Percentiles rank a stretch among this genome's conserved stretches.
Evolutionary conservation across 78 protist genomes (phyloP).

Genomic region (Salpingoeca rosetta): DNA sequence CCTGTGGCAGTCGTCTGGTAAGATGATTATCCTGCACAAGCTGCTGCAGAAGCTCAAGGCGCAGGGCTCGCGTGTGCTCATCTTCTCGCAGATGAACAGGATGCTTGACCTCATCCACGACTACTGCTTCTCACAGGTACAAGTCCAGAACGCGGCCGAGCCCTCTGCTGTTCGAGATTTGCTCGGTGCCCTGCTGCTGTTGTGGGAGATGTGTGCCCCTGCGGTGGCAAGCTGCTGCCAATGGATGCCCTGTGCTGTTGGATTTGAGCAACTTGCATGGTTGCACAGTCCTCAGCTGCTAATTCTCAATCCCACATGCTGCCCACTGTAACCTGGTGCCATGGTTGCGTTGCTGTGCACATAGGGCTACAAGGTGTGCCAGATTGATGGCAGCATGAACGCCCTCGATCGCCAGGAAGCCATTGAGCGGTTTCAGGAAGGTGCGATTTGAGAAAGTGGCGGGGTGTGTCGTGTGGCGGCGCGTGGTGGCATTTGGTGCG

Average conservation of each 20-base stretch:
- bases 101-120: conserved; percentile 84
- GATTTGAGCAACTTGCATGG: not conserved
- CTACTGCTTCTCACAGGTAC: conserved; percentile 59
- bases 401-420: too few relatives aligned
- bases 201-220: not conserved
- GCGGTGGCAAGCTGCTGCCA: not conserved
- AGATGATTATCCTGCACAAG: conserved; percentile 78
- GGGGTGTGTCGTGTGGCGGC: too few relatives aligned
- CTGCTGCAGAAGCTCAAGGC: conserved; percentile 69
- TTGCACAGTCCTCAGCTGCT: not conserved
- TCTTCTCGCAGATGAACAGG: conserved; percentile 88
- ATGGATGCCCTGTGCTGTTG: not conserved
- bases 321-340: too few relatives aligned
- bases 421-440: too few relatives aligned
- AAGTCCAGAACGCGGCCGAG: conserved; percentile 55
- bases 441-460: too few relatives aligned
- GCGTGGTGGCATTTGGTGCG: too few relatives aligned
- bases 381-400: too few relatives aligned
- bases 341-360: too few relatives aligned
- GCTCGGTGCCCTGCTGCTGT: not conserved
- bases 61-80: conserved; percentile 69
- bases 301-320: not conserved
- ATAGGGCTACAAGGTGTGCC: too few relatives aligned
- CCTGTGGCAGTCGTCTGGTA: conserved; percentile 74
- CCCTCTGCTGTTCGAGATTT: not conserved